These are phyloP conservation scores for Excoecaria agallocha DNA, from an alignment of 345 rosid species.

Conservation along the genomic window DNA sequence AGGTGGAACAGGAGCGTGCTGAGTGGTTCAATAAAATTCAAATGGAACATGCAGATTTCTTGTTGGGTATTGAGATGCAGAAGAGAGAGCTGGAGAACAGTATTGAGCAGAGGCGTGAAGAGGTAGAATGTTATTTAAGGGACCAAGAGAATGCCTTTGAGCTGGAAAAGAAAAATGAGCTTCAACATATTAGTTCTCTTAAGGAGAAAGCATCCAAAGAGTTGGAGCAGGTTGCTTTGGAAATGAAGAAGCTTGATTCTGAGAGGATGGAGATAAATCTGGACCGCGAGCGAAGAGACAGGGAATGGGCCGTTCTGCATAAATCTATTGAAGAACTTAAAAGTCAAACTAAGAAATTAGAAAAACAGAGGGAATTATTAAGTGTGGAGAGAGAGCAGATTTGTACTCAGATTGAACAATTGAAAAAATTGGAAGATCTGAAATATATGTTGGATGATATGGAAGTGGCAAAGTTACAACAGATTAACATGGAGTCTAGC, in stretches of 20 bases:
- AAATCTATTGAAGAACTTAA: constrained; percentile 75
- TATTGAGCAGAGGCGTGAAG: constrained; percentile 73
- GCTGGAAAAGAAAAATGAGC: constrained; percentile 68
- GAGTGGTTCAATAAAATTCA: constrained; percentile 87
- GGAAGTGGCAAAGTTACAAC: constrained; percentile 67
- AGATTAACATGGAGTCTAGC: constrained; percentile 57
- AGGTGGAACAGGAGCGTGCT: constrained; percentile 71
- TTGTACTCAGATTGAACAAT: constrained; percentile 56
- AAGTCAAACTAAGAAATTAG: constrained; percentile 68
- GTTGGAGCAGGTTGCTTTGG: constrained; percentile 60
- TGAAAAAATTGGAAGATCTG: constrained; percentile 73
- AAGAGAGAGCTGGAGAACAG: constrained; percentile 76
- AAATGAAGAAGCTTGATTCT: constrained; percentile 72
- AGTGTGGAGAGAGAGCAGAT: constrained; percentile 75
- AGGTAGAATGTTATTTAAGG: constrained; percentile 61
- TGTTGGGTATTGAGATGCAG: constrained; percentile 77
- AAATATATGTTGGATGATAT: constrained; percentile 65
- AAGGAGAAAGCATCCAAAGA: constrained; percentile 69
- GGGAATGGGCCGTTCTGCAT: constrained; percentile 75
- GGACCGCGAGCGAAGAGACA: constrained; percentile 79
- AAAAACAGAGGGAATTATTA: constrained; percentile 74
- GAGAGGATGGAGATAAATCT: constrained; percentile 72
- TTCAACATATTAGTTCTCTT: constrained; percentile 52
- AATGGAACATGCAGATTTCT: constrained; percentile 73
- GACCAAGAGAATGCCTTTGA: constrained; percentile 82